These are phyloP conservation scores for Hanseniaspora singularis DNA, from an alignment of 805 yeast genomes.

Conservation along the genomic window DNA sequence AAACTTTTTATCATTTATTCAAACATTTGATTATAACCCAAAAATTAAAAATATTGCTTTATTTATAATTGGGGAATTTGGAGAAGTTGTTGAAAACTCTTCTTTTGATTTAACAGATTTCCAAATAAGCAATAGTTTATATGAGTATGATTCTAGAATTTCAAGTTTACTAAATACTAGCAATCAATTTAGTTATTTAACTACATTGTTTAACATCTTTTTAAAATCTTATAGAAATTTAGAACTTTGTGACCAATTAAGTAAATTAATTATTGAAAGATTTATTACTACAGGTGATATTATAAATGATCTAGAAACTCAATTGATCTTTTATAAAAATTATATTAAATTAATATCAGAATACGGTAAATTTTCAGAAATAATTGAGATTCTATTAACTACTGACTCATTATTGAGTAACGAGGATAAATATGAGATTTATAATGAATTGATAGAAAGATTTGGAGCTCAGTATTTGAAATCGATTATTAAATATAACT, in stretches of 20 bases:
- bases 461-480: not conserved
- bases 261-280: not conserved
- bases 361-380: conserved; percentile 1
- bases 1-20: not conserved
- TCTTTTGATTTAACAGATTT: not conserved
- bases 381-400: not conserved
- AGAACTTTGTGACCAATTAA: not conserved
- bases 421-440: not conserved
- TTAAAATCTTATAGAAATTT: not conserved
- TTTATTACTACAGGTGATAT: not conserved
- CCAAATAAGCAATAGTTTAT: not conserved
- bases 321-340: conserved; percentile 3
- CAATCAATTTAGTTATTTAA: not conserved
- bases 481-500: conserved; percentile 1
- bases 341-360: conserved; percentile 7
- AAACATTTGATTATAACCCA: not conserved
- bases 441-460: not conserved
- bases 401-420: not conserved
- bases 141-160: not conserved
- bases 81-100: not conserved
- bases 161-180: not conserved
- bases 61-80: not conserved
- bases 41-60: conserved; percentile 9
- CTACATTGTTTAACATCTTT: not conserved
- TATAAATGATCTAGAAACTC: not conserved